Evolutionary conservation across 2,329 filamentous ascomycete genomes (phyloP), one percentile per base, ranked within the genome.

Genomic region (Ceratocystis huliohia): DNA sequence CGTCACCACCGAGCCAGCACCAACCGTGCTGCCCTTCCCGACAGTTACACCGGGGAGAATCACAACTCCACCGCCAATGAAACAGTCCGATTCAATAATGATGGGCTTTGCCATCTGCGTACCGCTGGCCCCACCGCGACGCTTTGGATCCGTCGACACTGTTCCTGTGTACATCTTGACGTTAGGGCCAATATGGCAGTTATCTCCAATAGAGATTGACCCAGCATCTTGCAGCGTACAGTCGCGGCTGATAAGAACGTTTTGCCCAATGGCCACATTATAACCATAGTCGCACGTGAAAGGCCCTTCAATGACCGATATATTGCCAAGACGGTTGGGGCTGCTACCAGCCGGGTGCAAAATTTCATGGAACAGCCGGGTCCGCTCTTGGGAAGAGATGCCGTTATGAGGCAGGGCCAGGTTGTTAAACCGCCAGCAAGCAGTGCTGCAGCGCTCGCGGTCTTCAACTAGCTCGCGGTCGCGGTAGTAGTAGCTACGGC

Each of bases 201-300:
- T 84, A 69, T 89, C 84, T 2, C 92, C 92, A 72, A 97, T 91
- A 61, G 80, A 85, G 68, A 97, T 88, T 69, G 86, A 82, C 73
- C 87, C 88, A n/a, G 91, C 87, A 74, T 99, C 94, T 66, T 92
- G 84, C 72, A 97, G 87, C 30, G 86, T 87, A 75, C 92, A 96
- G 72, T 90, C 88, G 66, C 89, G 83, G 20, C 88, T 89, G 70
- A 99, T 88, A 66, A 87, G 83, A 2, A 95, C 90, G 69, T 94
- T 87, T 71, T 92, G 87, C 13, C 89, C 92, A 70, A 99, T 88
- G 61, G 83, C 83, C 71, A 97, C 88, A 74, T 99, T 97, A 77
- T 96, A 97, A 0, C 94, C 94, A 72, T 96, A 96, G 72, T 96
- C 91, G 74, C 93, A 96, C 61, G 82, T 86, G 74, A 99, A 97